A percentile compares a stretch with the other conserved stretches of the same genome.
phyloP scores from a whole-genome alignment of 139 green algal species.

The Microglena sp. region DNA sequence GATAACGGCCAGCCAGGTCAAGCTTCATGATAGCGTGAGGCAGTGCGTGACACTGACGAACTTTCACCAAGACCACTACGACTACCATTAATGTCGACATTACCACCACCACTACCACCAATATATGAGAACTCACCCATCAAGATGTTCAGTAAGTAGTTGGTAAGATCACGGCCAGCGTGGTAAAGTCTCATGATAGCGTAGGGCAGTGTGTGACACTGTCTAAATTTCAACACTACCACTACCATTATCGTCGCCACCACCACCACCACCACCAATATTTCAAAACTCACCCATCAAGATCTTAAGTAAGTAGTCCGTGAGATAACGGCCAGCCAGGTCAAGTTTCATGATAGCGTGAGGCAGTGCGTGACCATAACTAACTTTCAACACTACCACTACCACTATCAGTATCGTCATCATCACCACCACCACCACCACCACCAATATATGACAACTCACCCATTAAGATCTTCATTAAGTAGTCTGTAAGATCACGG shows the following conservation, averaged over 20 bases:
- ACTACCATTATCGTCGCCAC: no score
- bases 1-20: slow-evolving; percentile 88
- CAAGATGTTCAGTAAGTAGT: slow-evolving; percentile 93
- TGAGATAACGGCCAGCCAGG: slow-evolving; percentile 91
- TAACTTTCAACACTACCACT: no score
- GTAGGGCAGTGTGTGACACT: no score
- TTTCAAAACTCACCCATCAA: slow-evolving; percentile 58
- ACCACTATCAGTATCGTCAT: no score
- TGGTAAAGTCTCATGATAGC: slow-evolving; percentile 93
- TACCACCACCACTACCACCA: background rate
- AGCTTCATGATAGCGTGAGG: slow-evolving; percentile 82
- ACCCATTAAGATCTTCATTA: slow-evolving; percentile 89
- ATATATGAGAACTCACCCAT: no score
- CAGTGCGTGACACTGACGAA: no score
- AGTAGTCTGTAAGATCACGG: slow-evolving; percentile 92
- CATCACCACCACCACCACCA: no score
- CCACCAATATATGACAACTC: no score
- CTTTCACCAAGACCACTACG: no score
- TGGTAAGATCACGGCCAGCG: slow-evolving; percentile 91
- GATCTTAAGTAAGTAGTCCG: slow-evolving; percentile 95
- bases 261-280: no score
- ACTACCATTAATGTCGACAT: background rate
- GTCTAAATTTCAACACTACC: no score
- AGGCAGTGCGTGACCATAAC: no score
- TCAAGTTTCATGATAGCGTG: slow-evolving; percentile 87